Conservation (phyloP, 495 filamentous ascomycete genomes). For the Xylaria bambusicola region DNA sequence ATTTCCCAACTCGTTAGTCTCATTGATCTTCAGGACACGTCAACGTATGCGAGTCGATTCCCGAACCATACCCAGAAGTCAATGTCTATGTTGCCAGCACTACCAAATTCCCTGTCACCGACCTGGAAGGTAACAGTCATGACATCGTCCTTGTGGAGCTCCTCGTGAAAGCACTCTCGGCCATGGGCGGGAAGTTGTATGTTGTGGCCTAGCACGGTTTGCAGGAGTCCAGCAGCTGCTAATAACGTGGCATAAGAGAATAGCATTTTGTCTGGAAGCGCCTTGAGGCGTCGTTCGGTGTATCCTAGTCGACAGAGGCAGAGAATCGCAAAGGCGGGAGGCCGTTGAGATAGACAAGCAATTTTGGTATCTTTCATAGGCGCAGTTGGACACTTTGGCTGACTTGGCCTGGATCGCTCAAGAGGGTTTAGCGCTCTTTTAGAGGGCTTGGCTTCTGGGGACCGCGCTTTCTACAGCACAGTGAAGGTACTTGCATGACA, state of each 20-base stretch:
- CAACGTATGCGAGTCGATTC: background rate
- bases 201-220: slow-evolving; percentile 76
- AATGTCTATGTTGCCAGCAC: slow-evolving; percentile 90
- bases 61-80: slow-evolving; percentile 86
- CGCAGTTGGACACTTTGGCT: slow-evolving; percentile 31
- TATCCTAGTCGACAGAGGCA: background rate
- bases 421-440: slow-evolving; percentile 22
- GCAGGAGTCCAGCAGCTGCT: slow-evolving; percentile 62
- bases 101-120: slow-evolving; percentile 93
- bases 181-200: slow-evolving; percentile 90
- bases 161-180: slow-evolving; percentile 96
- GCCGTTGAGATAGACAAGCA: background rate
- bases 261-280: slow-evolving; percentile 44
- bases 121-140: slow-evolving; percentile 99
- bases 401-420: slow-evolving; percentile 19
- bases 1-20: slow-evolving; percentile 16
- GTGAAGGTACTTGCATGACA: no score
- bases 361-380: background rate
- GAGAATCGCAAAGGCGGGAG: background rate
- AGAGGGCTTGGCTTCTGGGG: background rate
- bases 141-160: slow-evolving; percentile 86
- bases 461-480: no score
- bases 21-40: background rate
- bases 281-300: slow-evolving; percentile 22
- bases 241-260: slow-evolving; percentile 63